Conservation (phyloP, 108 stramenopile genomes). For the Skeletonema potamos region DNA sequence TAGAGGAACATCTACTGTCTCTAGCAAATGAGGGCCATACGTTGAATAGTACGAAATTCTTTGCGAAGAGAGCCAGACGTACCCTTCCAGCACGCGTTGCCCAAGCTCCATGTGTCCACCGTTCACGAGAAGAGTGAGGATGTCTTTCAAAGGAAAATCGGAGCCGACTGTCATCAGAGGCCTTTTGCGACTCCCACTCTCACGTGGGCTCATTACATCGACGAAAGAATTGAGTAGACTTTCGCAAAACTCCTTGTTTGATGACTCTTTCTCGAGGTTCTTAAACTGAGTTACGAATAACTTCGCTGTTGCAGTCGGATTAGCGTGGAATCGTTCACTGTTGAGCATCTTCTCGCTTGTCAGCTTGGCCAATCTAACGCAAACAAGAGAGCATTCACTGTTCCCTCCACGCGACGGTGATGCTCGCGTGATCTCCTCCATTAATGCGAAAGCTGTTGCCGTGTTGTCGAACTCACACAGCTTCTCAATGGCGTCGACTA, state of each 20-base stretch:
- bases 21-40: not conserved
- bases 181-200: not conserved
- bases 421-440: not conserved
- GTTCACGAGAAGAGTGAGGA: not conserved
- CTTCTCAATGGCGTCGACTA: conserved; percentile 3
- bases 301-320: not conserved
- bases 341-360: not conserved
- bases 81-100: not conserved
- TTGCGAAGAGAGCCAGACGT: not conserved
- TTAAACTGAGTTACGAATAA: not conserved
- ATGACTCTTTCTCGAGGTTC: not conserved
- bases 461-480: not conserved
- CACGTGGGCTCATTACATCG: not conserved
- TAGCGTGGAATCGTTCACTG: not conserved
- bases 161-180: not conserved
- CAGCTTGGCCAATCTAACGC: not conserved
- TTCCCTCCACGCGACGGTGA: not conserved
- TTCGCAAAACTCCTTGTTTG: not conserved
- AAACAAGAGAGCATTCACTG: not conserved
- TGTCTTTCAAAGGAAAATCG: not conserved
- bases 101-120: not conserved
- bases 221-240: not conserved
- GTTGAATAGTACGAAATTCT: not conserved
- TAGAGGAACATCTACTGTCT: not conserved
- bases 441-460: not conserved